Percentiles rank a stretch among this genome's conserved stretches.
phyloP scores from a whole-genome alignment of 805 yeast species.

The Soucietia sequanensis region DNA sequence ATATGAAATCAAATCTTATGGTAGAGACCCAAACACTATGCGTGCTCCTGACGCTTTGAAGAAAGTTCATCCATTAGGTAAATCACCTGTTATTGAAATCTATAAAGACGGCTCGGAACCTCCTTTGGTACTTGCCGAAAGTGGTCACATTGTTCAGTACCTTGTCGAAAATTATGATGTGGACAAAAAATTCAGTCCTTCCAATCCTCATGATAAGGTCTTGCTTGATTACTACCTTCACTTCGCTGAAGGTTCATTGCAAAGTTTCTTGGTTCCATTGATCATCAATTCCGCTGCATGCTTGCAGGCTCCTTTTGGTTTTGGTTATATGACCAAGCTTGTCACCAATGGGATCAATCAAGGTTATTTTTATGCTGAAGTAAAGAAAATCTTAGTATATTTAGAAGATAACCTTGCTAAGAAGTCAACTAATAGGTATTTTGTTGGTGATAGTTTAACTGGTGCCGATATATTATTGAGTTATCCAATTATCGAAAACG shows the following conservation, averaged over 20 bases:
- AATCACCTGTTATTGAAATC: conserved; percentile 32
- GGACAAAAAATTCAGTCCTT: conserved; percentile 34
- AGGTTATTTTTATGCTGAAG: conserved; percentile 23
- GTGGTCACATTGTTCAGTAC: conserved; percentile 59
- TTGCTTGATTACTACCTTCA: conserved; percentile 51
- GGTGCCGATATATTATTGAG: conserved; percentile 51
- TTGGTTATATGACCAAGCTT: conserved; percentile 16
- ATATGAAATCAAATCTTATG: conserved; percentile 31
- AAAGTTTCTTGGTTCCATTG: conserved; percentile 42
- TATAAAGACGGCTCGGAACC: conserved; percentile 17
- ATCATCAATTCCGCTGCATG: conserved; percentile 26
- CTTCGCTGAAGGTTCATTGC: conserved; percentile 63
- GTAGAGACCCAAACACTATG: conserved; percentile 20
- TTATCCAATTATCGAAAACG: conserved; percentile 34
- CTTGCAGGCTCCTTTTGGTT: conserved; percentile 26
- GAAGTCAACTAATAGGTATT: conserved; percentile 24
- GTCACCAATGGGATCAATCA: conserved; percentile 22
- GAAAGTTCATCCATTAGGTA: conserved; percentile 35
- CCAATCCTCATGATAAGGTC: conserved; percentile 38
- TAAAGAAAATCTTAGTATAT: conserved; percentile 19
- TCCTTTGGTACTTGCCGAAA: conserved; percentile 45
- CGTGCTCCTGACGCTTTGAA: conserved; percentile 33
- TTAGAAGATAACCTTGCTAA: conserved; percentile 20
- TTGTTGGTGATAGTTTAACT: conserved; percentile 45
- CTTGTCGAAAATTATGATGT: conserved; percentile 50